Percentiles rank a stretch among this genome's conserved stretches.
Evolutionary conservation across 2,329 filamentous ascomycete species (phyloP).

Genomic region (Lachnellula cervina): DNA sequence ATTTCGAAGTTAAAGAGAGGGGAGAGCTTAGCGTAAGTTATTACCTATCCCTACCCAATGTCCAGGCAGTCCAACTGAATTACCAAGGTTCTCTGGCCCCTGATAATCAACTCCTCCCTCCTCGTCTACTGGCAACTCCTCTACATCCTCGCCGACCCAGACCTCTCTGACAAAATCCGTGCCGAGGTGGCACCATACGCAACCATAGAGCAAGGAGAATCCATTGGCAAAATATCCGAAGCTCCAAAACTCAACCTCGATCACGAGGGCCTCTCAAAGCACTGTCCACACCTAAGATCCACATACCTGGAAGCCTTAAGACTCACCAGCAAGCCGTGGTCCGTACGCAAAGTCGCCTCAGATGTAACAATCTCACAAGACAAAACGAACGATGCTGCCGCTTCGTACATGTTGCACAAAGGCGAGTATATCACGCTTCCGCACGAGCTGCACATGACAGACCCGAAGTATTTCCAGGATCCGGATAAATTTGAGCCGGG

Average conservation of each 20-base stretch:
- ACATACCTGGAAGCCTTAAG: slow-evolving; percentile 43
- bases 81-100: slow-evolving; percentile 45
- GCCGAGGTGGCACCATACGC: slow-evolving; percentile 41
- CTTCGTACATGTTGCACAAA: slow-evolving; percentile 37
- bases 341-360: slow-evolving; percentile 36
- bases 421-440: slow-evolving; percentile 41
- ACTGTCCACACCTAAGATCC: slow-evolving; percentile 42
- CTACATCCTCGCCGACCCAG: slow-evolving; percentile 39
- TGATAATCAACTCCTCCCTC: slow-evolving; percentile 47
- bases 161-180: slow-evolving; percentile 38
- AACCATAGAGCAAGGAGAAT: slow-evolving; percentile 30
- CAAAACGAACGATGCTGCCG: slow-evolving; percentile 21
- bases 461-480: slow-evolving; percentile 35
- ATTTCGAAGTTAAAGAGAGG: slow-evolving; percentile 35
- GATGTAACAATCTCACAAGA: slow-evolving; percentile 33
- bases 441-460: slow-evolving; percentile 40
- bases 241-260: slow-evolving; percentile 38
- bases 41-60: not conserved
- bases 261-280: slow-evolving; percentile 35
- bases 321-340: slow-evolving; percentile 38
- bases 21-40: slow-evolving; percentile 39
- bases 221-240: slow-evolving; percentile 27
- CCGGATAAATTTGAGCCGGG: slow-evolving; percentile 40
- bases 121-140: slow-evolving; percentile 49
- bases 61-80: not conserved